Percentiles rank a stretch among this genome's conserved stretches.
Evolutionary conservation across 106 monocot genomes (phyloP).

Genomic region (Ottelia alismoides): DNA sequence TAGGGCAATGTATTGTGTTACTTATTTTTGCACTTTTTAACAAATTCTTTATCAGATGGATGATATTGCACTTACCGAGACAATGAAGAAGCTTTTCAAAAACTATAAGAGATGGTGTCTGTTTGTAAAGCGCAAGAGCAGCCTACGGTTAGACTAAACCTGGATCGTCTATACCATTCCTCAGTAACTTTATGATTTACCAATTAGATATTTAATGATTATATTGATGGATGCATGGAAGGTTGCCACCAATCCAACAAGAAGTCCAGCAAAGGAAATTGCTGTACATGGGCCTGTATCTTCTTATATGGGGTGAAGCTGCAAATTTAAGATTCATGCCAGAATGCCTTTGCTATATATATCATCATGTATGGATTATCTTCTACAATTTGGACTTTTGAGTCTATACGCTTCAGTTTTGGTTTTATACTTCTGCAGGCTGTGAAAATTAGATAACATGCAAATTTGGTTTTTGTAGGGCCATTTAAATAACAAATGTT

Average conservation of each 20-base stretch:
- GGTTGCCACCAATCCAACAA: slow-evolving; percentile 78
- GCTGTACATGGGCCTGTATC: slow-evolving; percentile 84
- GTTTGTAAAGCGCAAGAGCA: slow-evolving; percentile 64
- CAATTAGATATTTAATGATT: background rate
- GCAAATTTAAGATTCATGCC: slow-evolving; percentile 90
- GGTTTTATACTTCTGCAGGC: too few relatives aligned
- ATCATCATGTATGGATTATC: slow-evolving; percentile 53
- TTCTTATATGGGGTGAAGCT: slow-evolving; percentile 94
- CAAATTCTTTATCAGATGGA: slow-evolving; percentile 31
- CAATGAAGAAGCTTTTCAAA: too few relatives aligned
- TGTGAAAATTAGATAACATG: too few relatives aligned
- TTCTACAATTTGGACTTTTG: too few relatives aligned
- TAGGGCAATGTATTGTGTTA: background rate
- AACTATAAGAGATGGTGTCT: slow-evolving; percentile 92
- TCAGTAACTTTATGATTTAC: background rate
- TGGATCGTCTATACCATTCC: background rate
- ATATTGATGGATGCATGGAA: slow-evolving; percentile 6
- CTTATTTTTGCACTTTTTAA: background rate
- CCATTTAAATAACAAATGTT: too few relatives aligned
- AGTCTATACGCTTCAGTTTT: too few relatives aligned
- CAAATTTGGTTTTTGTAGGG: too few relatives aligned
- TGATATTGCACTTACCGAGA: too few relatives aligned
- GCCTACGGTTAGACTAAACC: slow-evolving; percentile 43
- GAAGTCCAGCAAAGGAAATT: too few relatives aligned
- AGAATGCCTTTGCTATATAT: too few relatives aligned